A percentile compares a stretch with the other conserved stretches of the same genome.
These are phyloP conservation scores for Porogramme epimiltina DNA, from an alignment of 1,284 basidiomycete genomes.

Conservation along the genomic window DNA sequence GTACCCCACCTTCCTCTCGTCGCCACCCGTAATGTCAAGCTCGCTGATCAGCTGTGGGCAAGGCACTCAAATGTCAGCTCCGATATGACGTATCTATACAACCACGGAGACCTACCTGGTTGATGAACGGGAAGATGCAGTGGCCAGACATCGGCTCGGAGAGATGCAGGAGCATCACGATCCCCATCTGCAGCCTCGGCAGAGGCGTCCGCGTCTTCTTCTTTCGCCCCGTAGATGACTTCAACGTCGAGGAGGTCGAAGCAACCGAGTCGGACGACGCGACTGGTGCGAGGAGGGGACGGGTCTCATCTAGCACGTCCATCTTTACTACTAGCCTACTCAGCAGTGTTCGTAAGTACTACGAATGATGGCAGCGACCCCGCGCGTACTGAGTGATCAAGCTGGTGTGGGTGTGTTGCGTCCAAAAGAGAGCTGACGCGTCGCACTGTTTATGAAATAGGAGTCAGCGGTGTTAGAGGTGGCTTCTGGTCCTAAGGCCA, in stretches of 20 bases:
- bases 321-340: neutral
- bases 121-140: conserved; percentile 63
- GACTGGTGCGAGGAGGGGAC: conserved; percentile 7
- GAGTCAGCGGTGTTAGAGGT: neutral
- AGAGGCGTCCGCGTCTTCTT: conserved; percentile 42
- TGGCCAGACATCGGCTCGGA: conserved; percentile 54
- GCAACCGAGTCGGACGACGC: neutral
- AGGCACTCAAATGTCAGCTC: neutral
- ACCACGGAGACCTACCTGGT: conserved; percentile 42
- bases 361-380: neutral
- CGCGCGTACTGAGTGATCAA: neutral
- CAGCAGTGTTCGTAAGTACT: neutral
- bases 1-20: conserved; percentile 59
- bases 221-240: neutral
- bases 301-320: conserved; percentile 3
- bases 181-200: conserved; percentile 54
- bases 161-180: conserved; percentile 49
- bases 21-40: conserved; percentile 51
- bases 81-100: neutral
- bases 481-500: neutral
- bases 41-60: conserved; percentile 48
- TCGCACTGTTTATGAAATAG: neutral
- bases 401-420: too few species aligned
- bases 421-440: neutral
- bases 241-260: neutral